These are phyloP conservation scores for Rhynchosporium graminicola DNA, from an alignment of 2,329 filamentous ascomycete species.

Conservation along the genomic window DNA sequence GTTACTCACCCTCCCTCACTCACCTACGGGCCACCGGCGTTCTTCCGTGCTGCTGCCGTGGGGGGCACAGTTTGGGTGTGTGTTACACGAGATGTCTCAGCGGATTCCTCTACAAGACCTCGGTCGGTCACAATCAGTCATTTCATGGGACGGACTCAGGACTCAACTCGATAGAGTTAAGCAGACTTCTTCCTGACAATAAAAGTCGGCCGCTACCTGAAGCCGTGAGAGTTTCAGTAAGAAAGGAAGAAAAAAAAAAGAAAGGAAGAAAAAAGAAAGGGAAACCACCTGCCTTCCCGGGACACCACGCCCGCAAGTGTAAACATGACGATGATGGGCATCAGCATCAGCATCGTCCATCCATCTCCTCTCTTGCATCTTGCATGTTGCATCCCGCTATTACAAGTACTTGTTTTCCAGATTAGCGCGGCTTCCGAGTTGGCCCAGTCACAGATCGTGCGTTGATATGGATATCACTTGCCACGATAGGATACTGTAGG, in stretches of 20 bases:
- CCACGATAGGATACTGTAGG: background rate
- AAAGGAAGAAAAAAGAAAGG: background rate
- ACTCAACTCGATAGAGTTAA: no score
- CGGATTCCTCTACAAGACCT: no score
- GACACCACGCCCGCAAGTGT: background rate
- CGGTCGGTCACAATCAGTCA: no score
- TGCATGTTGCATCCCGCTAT: conserved; percentile 6
- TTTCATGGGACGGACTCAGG: no score
- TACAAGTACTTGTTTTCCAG: no score
- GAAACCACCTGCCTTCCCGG: background rate
- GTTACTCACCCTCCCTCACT: background rate
- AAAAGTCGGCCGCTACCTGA: no score
- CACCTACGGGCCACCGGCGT: background rate
- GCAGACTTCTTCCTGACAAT: no score
- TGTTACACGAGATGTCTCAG: background rate
- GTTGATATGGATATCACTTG: conserved; percentile 15
- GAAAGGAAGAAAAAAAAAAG: background rate
- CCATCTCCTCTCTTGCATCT: background rate
- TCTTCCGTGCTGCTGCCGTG: background rate
- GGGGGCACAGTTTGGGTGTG: background rate
- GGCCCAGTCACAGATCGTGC: conserved; percentile 15
- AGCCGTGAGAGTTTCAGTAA: background rate
- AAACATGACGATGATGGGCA: conserved; percentile 9
- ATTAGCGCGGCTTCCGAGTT: conserved; percentile 1
- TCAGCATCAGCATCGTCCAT: background rate